Conservation (phyloP, 805 yeast genomes). For the Clavispora santaluciae region DNA sequence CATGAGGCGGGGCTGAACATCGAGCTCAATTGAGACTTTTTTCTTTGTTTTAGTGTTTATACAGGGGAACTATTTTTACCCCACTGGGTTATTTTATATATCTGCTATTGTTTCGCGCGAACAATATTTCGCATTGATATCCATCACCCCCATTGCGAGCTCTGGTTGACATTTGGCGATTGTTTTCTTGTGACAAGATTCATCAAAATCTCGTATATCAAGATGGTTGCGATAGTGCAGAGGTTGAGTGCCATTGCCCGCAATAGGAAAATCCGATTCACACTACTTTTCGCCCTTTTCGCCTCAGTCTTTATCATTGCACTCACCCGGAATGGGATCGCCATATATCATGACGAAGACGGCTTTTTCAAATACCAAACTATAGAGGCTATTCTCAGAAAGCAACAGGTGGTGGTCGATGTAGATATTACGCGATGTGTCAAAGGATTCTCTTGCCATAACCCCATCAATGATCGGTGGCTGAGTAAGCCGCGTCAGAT, state of each 20-base stretch:
- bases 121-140: too few species aligned
- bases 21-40: background rate
- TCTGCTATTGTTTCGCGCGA: too few species aligned
- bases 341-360: conserved; percentile 1
- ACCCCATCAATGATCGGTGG: background rate
- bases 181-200: background rate
- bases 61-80: background rate
- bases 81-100: too few species aligned
- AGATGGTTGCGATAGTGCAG: background rate
- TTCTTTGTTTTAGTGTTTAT: background rate
- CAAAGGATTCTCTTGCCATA: conserved; percentile 13
- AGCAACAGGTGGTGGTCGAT: conserved; percentile 7
- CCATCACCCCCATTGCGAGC: background rate
- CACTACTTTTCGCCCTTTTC: conserved; percentile 7
- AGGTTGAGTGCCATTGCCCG: conserved; percentile 5
- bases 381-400: background rate
- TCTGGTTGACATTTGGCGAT: background rate
- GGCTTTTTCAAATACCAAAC: background rate
- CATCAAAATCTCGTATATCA: background rate
- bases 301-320: conserved; percentile 7
- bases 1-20: background rate
- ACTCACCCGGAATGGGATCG: conserved; percentile 5
- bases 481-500: conserved; percentile 8
- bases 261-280: conserved; percentile 9
- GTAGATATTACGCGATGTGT: conserved; percentile 11